Evolutionary conservation across 2,329 filamentous ascomycete species (phyloP).

Genomic region (Leptographium lundbergii): DNA sequence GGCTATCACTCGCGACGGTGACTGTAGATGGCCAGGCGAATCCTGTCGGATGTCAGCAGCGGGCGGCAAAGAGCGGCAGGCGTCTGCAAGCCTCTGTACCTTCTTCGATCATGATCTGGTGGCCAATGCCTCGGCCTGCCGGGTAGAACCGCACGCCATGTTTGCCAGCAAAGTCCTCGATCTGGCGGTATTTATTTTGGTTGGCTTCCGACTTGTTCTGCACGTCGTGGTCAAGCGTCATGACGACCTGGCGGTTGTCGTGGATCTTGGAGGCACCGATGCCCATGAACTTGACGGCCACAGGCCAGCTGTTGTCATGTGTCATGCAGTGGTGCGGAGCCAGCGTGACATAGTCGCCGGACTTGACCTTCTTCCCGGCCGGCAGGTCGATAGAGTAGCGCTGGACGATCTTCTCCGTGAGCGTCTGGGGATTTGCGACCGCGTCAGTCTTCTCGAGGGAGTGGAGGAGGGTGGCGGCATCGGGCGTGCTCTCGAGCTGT

Average conservation of each 20-base stretch:
- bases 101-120: slow-evolving; percentile 86
- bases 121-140: slow-evolving; percentile 35
- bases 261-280: slow-evolving; percentile 67
- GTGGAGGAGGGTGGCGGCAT: slow-evolving; percentile 41
- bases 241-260: slow-evolving; percentile 61
- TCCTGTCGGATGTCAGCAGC: too few species aligned
- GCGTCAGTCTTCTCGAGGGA: slow-evolving; percentile 15
- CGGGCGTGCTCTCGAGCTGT: slow-evolving; percentile 41
- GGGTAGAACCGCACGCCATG: slow-evolving; percentile 70
- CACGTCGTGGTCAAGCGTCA: slow-evolving; percentile 80
- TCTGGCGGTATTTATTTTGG: slow-evolving; percentile 68
- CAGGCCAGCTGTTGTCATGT: slow-evolving; percentile 45
- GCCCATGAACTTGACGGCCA: slow-evolving; percentile 63
- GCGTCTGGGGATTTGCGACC: slow-evolving; percentile 48
- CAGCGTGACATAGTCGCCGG: slow-evolving; percentile 76
- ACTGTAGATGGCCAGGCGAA: slow-evolving; percentile 69
- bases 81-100: too few species aligned
- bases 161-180: slow-evolving; percentile 67
- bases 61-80: too few species aligned
- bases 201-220: slow-evolving; percentile 72
- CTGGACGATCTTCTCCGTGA: slow-evolving; percentile 91
- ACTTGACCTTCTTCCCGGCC: slow-evolving; percentile 59
- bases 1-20: slow-evolving; percentile 64
- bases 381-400: slow-evolving; percentile 64
- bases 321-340: slow-evolving; percentile 67